Base-by-base conservation (phyloP, 306 rosid genomes). In the Bauhinia variegata region DNA sequence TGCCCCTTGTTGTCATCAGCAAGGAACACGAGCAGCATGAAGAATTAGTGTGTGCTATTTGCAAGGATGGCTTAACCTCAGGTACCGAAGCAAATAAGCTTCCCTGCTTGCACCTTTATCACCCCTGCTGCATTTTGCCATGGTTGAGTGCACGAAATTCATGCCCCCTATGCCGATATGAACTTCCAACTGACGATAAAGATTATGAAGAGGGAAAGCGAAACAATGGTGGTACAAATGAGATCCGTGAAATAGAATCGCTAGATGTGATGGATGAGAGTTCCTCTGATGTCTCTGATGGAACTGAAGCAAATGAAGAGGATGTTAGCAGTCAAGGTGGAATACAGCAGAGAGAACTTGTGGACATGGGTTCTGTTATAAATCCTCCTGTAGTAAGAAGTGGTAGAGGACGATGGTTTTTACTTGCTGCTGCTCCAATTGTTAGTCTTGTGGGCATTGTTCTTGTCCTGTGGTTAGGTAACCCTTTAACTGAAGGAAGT, bases 141-240 rank as follows among this genome's bases (percentile, higher is more conserved):
- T 95, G 99, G 99, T 67, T 95, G 89, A 82, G 80, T 46, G 36
- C 96, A 33, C 89, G 97, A 9, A 95, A 91, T 58, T 90, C 97
- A 0, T 95, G 99, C 41, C 99, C 99, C 67, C 92, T 90, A 67
- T 91, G 96, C 72, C 93, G 99, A 10, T 86, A 75, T 9, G 97
- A 95, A 82, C 95, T 90, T 55, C 99, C 99, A 63, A 95, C 97
- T 0, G 96, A 95, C 65, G 99, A 95, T 73, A 88, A 63, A 62
- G 95, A 88, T 37, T 95, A 95, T 31, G 99, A 90, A 70, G 89
- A 88, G 60, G 83, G 90, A 67, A 93, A 88, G 72, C 80, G 30
- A 67, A 83, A 72, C 58, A 47, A 14, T 12, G 63, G 37, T 53
- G 60, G 66, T 78, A 59, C 80, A 60, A 71, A 65, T 52, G 82